Base-by-base conservation (phyloP, 441 rosid genomes). In the Corymbia citriodora region DNA sequence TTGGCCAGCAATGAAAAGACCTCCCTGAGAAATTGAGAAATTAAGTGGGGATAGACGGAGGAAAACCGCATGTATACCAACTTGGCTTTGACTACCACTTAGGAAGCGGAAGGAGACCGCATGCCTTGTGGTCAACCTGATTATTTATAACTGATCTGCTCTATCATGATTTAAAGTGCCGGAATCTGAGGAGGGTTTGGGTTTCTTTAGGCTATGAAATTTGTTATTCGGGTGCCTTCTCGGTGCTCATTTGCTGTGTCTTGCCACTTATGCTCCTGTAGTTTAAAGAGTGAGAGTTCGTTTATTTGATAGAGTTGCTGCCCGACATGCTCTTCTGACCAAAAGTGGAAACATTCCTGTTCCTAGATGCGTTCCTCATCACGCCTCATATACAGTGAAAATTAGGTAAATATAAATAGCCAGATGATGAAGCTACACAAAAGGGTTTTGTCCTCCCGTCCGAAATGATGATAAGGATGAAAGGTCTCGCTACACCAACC, bases 51-150 rank as follows among this genome's bases (percentile, higher is more conserved):
- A 11, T 74, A 74, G 10, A 5, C 7, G n/a, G n/a, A 74, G n/a
- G 3, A 2, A 40, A n/a, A 74, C 0, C n/a, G 6, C 1, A 40
- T 45, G n/a, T 40, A 12, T 3, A 40, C 2, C 17, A 23, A 6
- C 17, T 79, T 45, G 52, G 10, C n/a, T 74, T 2, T 1, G 1
- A 40, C 6, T 74, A 40, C 9, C 29, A 18, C 19, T 36, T 23
- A 7, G 25, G 27, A 36, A 40, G 6, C 8, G 5, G 29, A 74
- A 48, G n/a, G 50, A 74, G 52, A 40, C n/a, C 1, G 16, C 50
- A 74, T 40, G 3, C 83, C 83, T 21, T 29, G 7, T 40, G 52
- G 9, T 79, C 85, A 40, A 11, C 17, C 50, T 79, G n/a, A 45
- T 23, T 70, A 6, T 33, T 17, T 70, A 70, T 31, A 17, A 31